Percentiles rank a stretch among this genome's conserved stretches.
These are phyloP conservation scores for Thalassiosira profunda DNA, from an alignment of 108 stramenopile genomes.

Conservation along the genomic window DNA sequence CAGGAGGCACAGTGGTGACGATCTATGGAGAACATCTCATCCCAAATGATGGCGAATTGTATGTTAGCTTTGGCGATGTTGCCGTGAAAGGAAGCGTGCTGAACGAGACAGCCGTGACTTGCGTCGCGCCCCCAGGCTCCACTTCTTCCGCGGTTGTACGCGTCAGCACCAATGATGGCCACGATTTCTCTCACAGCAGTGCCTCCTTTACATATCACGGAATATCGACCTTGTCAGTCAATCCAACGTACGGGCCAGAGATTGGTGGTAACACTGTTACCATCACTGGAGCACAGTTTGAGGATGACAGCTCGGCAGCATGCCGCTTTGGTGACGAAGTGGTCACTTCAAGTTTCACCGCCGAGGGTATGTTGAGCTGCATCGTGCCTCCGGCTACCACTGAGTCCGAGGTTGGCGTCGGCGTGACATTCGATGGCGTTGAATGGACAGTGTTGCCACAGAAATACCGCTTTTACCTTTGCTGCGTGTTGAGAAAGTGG, in stretches of 20 bases:
- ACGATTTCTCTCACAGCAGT: neutral
- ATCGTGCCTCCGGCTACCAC: neutral
- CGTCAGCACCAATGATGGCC: conserved; percentile 6
- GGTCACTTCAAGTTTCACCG: neutral
- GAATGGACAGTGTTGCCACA: conserved; percentile 6
- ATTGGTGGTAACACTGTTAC: neutral
- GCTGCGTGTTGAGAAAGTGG: neutral
- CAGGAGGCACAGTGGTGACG: neutral
- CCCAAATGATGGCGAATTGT: neutral
- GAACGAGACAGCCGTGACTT: conserved; percentile 2
- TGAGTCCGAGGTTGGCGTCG: neutral
- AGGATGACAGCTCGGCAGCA: neutral
- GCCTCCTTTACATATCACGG: neutral
- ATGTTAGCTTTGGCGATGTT: conserved; percentile 1
- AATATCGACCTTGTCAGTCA: neutral
- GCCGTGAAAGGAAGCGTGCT: conserved; percentile 2
- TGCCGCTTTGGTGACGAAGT: conserved; percentile 7
- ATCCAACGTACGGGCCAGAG: conserved; percentile 4
- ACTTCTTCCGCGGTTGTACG: neutral
- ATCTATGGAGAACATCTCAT: neutral
- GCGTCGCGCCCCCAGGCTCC: neutral
- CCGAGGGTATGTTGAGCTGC: neutral
- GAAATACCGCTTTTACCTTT: neutral
- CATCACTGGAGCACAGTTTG: neutral
- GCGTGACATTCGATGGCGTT: conserved; percentile 2